These are phyloP conservation scores for Lactarius akahatsu DNA, from an alignment of 768 basidiomycete species.

Conservation along the genomic window DNA sequence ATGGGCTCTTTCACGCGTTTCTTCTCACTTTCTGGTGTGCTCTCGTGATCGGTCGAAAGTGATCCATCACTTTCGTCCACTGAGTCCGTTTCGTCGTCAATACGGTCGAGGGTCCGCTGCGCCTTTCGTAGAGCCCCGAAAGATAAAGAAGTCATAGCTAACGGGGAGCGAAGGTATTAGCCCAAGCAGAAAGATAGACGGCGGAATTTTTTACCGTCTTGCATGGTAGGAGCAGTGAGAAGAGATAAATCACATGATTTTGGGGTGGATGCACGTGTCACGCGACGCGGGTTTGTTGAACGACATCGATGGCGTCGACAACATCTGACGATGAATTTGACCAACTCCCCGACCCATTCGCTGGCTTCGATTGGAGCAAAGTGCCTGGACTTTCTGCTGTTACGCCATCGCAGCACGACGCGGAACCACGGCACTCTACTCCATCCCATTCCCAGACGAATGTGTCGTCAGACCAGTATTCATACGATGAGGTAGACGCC, in stretches of 20 bases:
- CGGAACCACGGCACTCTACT: neutral
- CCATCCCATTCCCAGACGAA: neutral
- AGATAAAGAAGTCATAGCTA: slow-evolving; percentile 23
- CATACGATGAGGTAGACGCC: slow-evolving; percentile 34
- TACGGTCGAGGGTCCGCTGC: slow-evolving; percentile 24
- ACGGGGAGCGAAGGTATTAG: neutral
- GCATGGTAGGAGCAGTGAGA: neutral
- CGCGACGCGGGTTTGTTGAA: neutral
- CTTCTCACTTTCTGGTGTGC: neutral
- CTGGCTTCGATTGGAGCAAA: slow-evolving; percentile 47
- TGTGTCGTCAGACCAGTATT: slow-evolving; percentile 30
- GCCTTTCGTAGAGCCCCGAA: slow-evolving; percentile 28
- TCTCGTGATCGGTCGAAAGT: slow-evolving; percentile 8
- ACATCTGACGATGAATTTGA: slow-evolving; percentile 50
- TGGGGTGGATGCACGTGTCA: neutral
- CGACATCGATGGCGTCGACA: neutral
- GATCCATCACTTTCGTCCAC: slow-evolving; percentile 15
- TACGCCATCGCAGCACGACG: neutral
- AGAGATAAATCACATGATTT: neutral
- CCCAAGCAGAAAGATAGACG: neutral
- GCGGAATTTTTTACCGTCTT: slow-evolving; percentile 11
- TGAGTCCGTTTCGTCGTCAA: slow-evolving; percentile 13
- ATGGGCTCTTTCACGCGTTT: slow-evolving; percentile 39
- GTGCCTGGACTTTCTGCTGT: slow-evolving; percentile 35
- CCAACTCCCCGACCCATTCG: slow-evolving; percentile 52